Evolutionary conservation across 768 basidiomycete species (phyloP).

Genomic region (Suillus subluteus): DNA sequence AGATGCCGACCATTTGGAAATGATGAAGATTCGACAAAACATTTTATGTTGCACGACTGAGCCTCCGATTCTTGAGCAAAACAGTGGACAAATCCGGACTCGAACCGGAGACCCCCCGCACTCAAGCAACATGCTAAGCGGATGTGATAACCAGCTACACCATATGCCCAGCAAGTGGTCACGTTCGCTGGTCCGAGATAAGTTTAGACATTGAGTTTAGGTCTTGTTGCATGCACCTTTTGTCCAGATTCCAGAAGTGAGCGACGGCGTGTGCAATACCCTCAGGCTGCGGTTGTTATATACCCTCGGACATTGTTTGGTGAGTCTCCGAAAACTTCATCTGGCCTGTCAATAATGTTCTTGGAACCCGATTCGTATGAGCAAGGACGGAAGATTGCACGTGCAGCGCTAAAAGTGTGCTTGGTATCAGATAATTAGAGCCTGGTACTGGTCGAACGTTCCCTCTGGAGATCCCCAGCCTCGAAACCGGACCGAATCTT

Average conservation of each 20-base stretch:
- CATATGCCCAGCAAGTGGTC: constrained; percentile 33
- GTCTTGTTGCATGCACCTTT: no score
- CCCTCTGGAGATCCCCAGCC: neutral
- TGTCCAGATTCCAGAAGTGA: neutral
- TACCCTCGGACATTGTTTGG: neutral
- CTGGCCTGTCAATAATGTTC: neutral
- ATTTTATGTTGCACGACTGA: neutral
- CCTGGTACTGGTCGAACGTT: neutral
- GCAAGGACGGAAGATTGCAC: neutral
- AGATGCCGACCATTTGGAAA: neutral
- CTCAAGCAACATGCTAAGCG: constrained; percentile 38
- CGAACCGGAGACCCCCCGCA: constrained; percentile 46
- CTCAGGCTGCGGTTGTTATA: neutral
- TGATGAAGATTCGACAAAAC: neutral
- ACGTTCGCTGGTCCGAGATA: neutral
- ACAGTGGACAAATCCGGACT: constrained; percentile 43
- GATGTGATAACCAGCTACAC: constrained; percentile 46
- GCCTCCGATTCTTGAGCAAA: neutral
- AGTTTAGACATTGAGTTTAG: no score
- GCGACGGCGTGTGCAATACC: no score
- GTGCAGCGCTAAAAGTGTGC: neutral
- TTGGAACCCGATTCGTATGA: neutral
- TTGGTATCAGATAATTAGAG: neutral
- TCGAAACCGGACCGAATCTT: neutral
- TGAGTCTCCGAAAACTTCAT: neutral